Percentiles rank a stretch among this genome's conserved stretches.
Conservation (phyloP, 2,329 filamentous ascomycete species). For the Iodosphaeria phyllophila region DNA sequence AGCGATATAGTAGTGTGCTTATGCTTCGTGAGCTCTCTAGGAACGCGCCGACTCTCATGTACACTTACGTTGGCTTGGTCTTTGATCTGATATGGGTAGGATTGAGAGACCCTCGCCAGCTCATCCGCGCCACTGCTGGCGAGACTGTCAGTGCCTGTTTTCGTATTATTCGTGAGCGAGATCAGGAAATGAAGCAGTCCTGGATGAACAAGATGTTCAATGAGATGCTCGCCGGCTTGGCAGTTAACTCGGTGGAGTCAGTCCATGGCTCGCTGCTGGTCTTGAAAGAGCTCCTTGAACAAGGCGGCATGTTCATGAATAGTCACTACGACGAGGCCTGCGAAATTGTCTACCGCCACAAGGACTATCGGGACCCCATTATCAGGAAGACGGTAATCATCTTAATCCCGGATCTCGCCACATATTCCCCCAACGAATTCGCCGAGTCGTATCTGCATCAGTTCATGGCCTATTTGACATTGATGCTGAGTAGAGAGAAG, state of each 20-base stretch:
- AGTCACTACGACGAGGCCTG: conserved; percentile 82
- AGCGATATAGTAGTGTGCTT: conserved; percentile 82
- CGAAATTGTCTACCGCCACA: conserved; percentile 80
- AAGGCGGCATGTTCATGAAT: conserved; percentile 99
- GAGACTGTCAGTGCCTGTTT: conserved; percentile 92
- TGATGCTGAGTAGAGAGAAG: conserved; percentile 86
- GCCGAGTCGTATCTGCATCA: conserved; percentile 74
- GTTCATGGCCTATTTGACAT: conserved; percentile 92
- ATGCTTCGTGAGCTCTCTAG: conserved; percentile 78
- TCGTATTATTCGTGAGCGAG: conserved; percentile 84
- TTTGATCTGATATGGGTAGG: conserved; percentile 96
- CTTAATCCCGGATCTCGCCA: conserved; percentile 81
- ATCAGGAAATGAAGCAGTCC: conserved; percentile 66
- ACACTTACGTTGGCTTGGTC: conserved; percentile 84
- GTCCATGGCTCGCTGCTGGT: conserved; percentile 90
- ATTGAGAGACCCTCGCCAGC: conserved; percentile 69
- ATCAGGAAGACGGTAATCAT: conserved; percentile 81
- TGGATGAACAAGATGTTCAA: conserved; percentile 88
- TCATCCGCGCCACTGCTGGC: conserved; percentile 81
- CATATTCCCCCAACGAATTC: conserved; percentile 83
- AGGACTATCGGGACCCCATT: conserved; percentile 76
- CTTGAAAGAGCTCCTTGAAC: conserved; percentile 78
- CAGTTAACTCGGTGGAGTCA: conserved; percentile 64
- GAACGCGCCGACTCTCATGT: conserved; percentile 89
- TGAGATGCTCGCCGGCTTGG: conserved; percentile 65